Conservation (phyloP, 768 basidiomycete species). For the Tubosaeta sp. region DNA sequence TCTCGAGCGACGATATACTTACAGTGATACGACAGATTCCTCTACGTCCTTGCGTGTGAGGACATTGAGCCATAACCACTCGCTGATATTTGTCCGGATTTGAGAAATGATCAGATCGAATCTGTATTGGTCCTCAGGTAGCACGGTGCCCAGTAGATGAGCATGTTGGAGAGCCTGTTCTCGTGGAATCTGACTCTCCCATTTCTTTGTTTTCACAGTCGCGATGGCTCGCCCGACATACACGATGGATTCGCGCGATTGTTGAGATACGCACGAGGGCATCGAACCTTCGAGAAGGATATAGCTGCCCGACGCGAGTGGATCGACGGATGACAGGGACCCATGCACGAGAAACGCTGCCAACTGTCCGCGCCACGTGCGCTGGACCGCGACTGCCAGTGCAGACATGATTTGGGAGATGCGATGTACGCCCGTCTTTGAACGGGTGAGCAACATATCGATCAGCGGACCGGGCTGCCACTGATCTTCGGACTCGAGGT, state of each 20-base stretch:
- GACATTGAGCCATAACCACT: conserved; percentile 93
- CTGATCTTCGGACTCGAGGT: conserved; percentile 47
- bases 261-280: conserved; percentile 69
- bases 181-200: conserved; percentile 74
- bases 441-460: conserved; percentile 67
- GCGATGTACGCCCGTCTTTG: conserved; percentile 74
- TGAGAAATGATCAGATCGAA: conserved; percentile 73
- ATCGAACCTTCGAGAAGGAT: conserved; percentile 59
- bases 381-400: conserved; percentile 72
- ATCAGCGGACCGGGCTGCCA: conserved; percentile 76
- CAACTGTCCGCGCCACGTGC: conserved; percentile 82
- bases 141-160: conserved; percentile 55
- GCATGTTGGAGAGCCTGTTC: conserved; percentile 64
- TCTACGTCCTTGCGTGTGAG: conserved; percentile 80
- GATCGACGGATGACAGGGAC: conserved; percentile 54
- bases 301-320: conserved; percentile 60
- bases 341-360: conserved; percentile 81
- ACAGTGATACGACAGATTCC: conserved; percentile 83
- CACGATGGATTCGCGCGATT: conserved; percentile 74
- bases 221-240: conserved; percentile 87
- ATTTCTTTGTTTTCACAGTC: conserved; percentile 74
- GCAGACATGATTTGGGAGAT: conserved; percentile 67
- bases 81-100: conserved; percentile 78
- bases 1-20: conserved; percentile 27
- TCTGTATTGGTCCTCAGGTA: conserved; percentile 70